These are phyloP conservation scores for Colletotrichum chlorophyti DNA, from an alignment of 2,329 filamentous ascomycete genomes.

Conservation along the genomic window DNA sequence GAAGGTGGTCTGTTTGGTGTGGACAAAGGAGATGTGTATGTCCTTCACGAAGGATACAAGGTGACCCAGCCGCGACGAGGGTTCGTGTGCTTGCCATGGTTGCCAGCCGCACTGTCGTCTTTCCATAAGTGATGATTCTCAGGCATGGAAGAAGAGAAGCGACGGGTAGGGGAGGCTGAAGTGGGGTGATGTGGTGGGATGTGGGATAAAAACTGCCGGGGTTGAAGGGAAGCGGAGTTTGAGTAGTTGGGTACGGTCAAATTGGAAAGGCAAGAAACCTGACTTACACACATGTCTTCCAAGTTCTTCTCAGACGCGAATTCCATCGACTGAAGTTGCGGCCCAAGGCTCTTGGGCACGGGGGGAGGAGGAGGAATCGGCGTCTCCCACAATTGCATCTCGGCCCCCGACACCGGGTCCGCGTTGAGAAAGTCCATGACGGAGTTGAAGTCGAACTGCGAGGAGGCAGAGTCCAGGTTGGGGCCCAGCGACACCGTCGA, in stretches of 20 bases:
- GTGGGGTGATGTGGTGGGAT: too few species aligned
- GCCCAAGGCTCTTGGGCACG: conserved; percentile 4
- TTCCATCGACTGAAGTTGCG: neutral
- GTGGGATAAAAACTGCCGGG: too few species aligned
- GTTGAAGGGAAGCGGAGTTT: too few species aligned
- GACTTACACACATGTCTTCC: conserved; percentile 5
- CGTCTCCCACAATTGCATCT: conserved; percentile 27
- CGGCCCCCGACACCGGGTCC: conserved; percentile 15
- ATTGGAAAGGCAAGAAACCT: neutral
- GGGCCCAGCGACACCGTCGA: conserved; percentile 31
- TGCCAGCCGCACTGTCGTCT: conserved; percentile 8
- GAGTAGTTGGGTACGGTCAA: neutral
- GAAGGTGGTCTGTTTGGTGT: conserved; percentile 46
- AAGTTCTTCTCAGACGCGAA: conserved; percentile 10
- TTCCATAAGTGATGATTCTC: conserved; percentile 3
- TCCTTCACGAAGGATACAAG: conserved; percentile 40
- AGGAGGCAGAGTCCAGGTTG: conserved; percentile 27
- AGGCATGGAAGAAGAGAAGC: neutral
- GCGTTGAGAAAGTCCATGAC: conserved; percentile 27
- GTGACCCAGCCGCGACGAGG: conserved; percentile 42
- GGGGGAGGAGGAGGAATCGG: conserved; percentile 9
- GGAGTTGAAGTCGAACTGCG: conserved; percentile 40
- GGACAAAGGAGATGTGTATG: conserved; percentile 43
- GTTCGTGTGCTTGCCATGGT: conserved; percentile 42
- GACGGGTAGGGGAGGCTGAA: neutral